phyloP scores from a whole-genome alignment of 257 asterid species.

The Primulina tabacum region DNA sequence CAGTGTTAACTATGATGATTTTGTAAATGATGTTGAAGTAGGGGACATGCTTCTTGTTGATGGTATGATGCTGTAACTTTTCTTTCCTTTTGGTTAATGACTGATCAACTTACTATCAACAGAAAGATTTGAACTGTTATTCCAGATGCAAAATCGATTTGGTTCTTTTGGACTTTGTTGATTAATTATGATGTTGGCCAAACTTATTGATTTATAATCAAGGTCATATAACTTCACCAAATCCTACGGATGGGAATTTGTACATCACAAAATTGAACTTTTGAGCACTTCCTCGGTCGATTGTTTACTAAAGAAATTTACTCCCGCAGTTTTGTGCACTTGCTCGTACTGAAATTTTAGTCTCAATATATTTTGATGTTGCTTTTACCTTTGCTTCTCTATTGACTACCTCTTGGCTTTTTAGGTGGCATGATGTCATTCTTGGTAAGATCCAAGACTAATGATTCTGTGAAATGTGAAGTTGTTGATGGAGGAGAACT shows the following conservation, averaged over 20 bases:
- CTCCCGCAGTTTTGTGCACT: too few species aligned
- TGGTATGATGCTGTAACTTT: constrained; percentile 44
- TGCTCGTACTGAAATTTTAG: too few species aligned
- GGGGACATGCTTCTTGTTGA: constrained; percentile 98
- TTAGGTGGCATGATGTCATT: constrained; percentile 98
- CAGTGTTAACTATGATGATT: constrained; percentile 98
- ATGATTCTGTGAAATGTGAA: constrained; percentile 83
- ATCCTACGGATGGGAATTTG: too few species aligned
- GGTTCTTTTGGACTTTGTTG: not conserved
- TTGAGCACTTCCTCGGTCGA: too few species aligned
- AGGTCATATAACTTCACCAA: not conserved
- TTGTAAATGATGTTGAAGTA: constrained; percentile 87
- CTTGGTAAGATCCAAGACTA: constrained; percentile 68
- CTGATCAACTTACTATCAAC: not conserved
- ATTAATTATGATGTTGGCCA: constrained; percentile 1
- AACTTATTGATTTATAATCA: not conserved
- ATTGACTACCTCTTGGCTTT: constrained; percentile 20
- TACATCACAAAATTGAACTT: too few species aligned
- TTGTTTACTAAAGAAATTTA: too few species aligned
- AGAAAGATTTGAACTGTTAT: constrained; percentile 5
- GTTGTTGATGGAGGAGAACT: constrained; percentile 97
- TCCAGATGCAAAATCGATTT: constrained; percentile 18
- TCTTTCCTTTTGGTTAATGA: constrained; percentile 10
- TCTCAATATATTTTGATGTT: not conserved
- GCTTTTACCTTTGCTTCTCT: constrained; percentile 10